Base-by-base conservation (phyloP, 805 yeast species). In the Kodamaea neixiangensis region DNA sequence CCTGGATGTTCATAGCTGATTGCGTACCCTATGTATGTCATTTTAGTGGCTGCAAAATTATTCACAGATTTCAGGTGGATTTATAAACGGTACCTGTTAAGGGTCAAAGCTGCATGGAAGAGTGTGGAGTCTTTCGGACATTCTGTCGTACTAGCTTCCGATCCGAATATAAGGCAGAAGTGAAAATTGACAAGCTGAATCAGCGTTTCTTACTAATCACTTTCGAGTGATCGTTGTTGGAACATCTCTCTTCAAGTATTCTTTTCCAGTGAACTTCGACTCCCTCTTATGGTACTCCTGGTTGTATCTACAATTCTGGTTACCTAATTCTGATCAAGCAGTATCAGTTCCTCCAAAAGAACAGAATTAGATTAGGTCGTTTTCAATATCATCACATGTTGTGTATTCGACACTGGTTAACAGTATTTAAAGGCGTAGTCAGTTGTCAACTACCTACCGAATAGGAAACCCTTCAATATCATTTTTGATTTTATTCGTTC, bases 201-300 rank as follows among this genome's bases (percentile, higher is more conserved):
- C 88, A 4, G 65, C 44, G n/a, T 67, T 61, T 48, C 88, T 66
- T 7, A 83, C 57, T 1, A 83, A 71, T 89, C 90, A 85, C 46
- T 82, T 48, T 48, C 63, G 14, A 19, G 37, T 38, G 25, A 46
- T 21, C 4, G 72, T 44, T 38, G 58, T 52, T 34, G 62, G 58
- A 3, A 59, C 45, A 37, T 55, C 58, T 9, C 42, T 40, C 20
- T 55, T 59, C 25, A 53, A 47, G 5, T 46, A 47, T 3, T 43
- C 48, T 5, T 44, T 54, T 6, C 37, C 46, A 15, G 53, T 54
- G 18, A 31, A 50, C n/a, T 50, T 52, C 2, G 47, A 41, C 7
- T 46, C 44, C 17, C 29, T 41, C 13, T 46, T 29, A 10, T 47
- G 45, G 19, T 46, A 49, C 13, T 14, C n/a, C 22, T 31, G 6